phyloP scores from a whole-genome alignment of 2,329 filamentous ascomycete genomes.

The Aschersonia sp. region DNA sequence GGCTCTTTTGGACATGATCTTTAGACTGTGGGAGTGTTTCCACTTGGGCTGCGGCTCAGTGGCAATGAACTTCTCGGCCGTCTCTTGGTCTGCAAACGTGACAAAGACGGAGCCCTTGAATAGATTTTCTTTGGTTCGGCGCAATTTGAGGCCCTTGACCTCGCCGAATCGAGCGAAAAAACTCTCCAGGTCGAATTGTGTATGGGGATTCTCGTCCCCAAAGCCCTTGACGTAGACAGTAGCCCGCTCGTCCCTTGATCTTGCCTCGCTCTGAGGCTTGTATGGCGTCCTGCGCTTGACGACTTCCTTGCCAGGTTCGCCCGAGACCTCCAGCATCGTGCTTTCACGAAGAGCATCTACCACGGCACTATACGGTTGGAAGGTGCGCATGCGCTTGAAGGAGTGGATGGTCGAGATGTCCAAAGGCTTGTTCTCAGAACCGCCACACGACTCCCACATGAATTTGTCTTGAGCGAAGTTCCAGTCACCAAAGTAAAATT shows the following conservation, averaged over 20 bases:
- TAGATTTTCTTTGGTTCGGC: slow-evolving; percentile 53
- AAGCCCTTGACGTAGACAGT: slow-evolving; percentile 94
- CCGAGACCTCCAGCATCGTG: slow-evolving; percentile 55
- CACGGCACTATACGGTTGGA: slow-evolving; percentile 75
- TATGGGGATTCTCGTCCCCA: slow-evolving; percentile 65
- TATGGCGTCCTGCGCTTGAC: slow-evolving; percentile 66
- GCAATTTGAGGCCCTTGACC: slow-evolving; percentile 72
- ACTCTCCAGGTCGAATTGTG: slow-evolving; percentile 86
- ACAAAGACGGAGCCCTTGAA: slow-evolving; percentile 98
- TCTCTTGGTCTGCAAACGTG: slow-evolving; percentile 72
- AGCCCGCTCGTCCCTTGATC: slow-evolving; percentile 52
- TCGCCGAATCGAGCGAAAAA: slow-evolving; percentile 77
- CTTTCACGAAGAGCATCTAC: slow-evolving; percentile 73
- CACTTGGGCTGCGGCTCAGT: slow-evolving; percentile 72
- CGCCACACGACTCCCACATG: slow-evolving; percentile 65
- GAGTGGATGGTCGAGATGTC: slow-evolving; percentile 62
- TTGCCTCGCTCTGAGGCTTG: slow-evolving; percentile 41
- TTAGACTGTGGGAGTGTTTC: slow-evolving; percentile 57
- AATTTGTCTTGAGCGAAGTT: slow-evolving; percentile 85
- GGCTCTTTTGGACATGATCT: slow-evolving; percentile 75
- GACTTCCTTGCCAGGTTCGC: slow-evolving; percentile 56
- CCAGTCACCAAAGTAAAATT: slow-evolving; percentile 90
- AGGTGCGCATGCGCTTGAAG: slow-evolving; percentile 94
- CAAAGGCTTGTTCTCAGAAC: slow-evolving; percentile 69
- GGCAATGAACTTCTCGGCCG: slow-evolving; percentile 65